phyloP scores from a whole-genome alignment of 2,329 filamentous ascomycete genomes.

The Metarhizium guizhouense region DNA sequence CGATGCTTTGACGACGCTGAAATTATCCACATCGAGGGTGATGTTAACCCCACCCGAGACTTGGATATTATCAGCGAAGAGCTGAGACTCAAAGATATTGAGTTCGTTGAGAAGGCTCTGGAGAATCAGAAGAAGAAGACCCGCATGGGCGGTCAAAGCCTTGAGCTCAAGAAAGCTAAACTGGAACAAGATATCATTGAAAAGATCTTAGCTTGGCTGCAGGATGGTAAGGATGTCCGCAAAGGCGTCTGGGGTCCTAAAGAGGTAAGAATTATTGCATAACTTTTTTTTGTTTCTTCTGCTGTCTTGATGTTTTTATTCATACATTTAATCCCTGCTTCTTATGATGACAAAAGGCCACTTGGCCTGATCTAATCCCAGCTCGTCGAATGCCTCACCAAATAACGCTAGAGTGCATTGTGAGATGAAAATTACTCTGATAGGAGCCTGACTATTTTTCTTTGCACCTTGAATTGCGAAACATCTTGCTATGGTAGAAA shows the following conservation, averaged over 20 bases:
- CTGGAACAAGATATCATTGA: constrained; percentile 91
- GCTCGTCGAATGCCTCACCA: constrained; percentile 92
- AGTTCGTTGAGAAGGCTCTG: constrained; percentile 93
- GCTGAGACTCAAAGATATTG: constrained; percentile 94
- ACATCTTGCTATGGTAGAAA: constrained; percentile 2
- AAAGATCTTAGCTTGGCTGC: constrained; percentile 74
- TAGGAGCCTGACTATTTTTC: constrained; percentile 15
- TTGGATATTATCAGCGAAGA: constrained; percentile 96
- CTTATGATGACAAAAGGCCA: constrained; percentile 98
- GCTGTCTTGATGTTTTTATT: background rate
- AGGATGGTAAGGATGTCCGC: constrained; percentile 86
- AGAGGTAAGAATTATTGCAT: constrained; percentile 61
- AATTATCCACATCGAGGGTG: constrained; percentile 98
- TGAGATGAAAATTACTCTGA: constrained; percentile 86
- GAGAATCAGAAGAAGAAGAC: constrained; percentile 93
- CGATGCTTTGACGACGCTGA: constrained; percentile 98
- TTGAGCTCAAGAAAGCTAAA: constrained; percentile 96
- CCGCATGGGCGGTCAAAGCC: constrained; percentile 80
- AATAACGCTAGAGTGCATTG: constrained; percentile 65
- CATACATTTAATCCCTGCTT: constrained; percentile 18
- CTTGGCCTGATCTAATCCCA: constrained; percentile 94
- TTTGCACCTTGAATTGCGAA: constrained; percentile 5
- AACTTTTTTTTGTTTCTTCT: constrained; percentile 12
- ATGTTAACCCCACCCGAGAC: constrained; percentile 91
- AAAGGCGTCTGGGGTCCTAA: constrained; percentile 86